These are phyloP conservation scores for Nakazawaea ishiwadae DNA, from an alignment of 805 yeast genomes.

Conservation along the genomic window DNA sequence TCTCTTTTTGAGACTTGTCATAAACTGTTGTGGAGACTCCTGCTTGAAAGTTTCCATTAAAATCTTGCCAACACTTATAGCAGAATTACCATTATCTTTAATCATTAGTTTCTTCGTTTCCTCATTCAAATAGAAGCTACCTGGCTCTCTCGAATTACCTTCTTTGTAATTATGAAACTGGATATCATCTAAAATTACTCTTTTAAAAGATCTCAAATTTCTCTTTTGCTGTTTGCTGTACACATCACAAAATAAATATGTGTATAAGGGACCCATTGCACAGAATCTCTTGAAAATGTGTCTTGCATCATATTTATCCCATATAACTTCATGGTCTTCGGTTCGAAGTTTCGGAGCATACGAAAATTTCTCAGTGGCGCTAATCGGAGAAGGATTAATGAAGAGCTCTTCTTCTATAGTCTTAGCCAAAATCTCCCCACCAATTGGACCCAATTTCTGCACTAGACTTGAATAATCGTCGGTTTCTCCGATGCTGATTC, in stretches of 20 bases:
- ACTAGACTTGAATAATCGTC: constrained; percentile 46
- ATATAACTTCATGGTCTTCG: constrained; percentile 36
- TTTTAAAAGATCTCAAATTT: constrained; percentile 16
- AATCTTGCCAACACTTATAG: constrained; percentile 29
- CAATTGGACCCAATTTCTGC: constrained; percentile 49
- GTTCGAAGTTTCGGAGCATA: constrained; percentile 55
- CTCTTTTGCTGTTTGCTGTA: constrained; percentile 21
- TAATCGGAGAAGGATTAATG: constrained; percentile 16
- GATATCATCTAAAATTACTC: constrained; percentile 46
- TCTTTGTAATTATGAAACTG: constrained; percentile 4
- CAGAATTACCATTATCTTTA: constrained; percentile 38
- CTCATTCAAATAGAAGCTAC: constrained; percentile 23
- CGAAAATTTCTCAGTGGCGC: constrained; percentile 32
- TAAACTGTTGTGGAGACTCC: constrained; percentile 43
- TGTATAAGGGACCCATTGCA: constrained; percentile 53
- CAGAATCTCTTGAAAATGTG: constrained; percentile 37
- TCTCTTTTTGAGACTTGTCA: constrained; percentile 39
- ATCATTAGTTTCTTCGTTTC: constrained; percentile 29
- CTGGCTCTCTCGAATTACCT: constrained; percentile 18
- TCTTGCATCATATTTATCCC: constrained; percentile 36
- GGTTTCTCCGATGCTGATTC: constrained; percentile 30
- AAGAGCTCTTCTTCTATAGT: constrained; percentile 34
- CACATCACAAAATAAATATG: constrained; percentile 33
- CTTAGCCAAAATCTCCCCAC: constrained; percentile 52
- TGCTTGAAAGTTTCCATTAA: constrained; percentile 52